phyloP scores from a whole-genome alignment of 2,329 filamentous ascomycete genomes.

The Ophiostoma piceae region DNA sequence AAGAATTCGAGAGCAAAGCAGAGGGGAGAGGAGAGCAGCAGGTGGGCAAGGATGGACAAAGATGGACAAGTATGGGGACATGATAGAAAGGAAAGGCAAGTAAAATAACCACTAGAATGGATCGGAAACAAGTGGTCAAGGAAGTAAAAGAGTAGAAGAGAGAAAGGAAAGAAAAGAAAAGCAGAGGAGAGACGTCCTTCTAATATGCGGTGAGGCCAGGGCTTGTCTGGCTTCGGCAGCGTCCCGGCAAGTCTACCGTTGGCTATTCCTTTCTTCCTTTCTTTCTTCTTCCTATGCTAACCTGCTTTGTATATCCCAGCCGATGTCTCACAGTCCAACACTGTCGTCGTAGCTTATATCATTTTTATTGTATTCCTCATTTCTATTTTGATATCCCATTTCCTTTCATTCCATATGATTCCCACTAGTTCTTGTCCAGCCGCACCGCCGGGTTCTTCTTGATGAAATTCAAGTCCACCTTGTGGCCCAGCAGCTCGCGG shows the following conservation, averaged over 20 bases:
- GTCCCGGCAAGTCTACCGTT: neutral
- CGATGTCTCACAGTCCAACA: neutral
- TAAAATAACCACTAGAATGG: neutral
- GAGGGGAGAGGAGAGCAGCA: neutral
- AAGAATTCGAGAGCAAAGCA: neutral
- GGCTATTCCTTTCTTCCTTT: neutral
- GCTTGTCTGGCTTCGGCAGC: neutral
- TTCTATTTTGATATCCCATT: neutral
- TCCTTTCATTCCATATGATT: neutral
- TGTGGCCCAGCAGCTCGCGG: constrained; percentile 85
- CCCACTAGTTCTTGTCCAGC: constrained; percentile 68
- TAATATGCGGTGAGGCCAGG: constrained; percentile 1
- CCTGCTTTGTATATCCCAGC: constrained; percentile 2
- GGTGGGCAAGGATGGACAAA: too few relatives aligned
- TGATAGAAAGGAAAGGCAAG: neutral
- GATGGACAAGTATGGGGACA: neutral
- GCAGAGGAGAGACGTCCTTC: neutral
- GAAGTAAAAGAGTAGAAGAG: neutral
- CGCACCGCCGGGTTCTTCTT: constrained; percentile 86
- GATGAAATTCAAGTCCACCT: constrained; percentile 90
- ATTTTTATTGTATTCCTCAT: constrained; percentile 7
- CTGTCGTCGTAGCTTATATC: neutral
- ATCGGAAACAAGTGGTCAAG: neutral
- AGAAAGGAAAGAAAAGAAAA: neutral
- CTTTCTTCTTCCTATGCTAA: neutral